Evolutionary conservation across 768 basidiomycete genomes (phyloP).

Genomic region (Suillus tomentosus): DNA sequence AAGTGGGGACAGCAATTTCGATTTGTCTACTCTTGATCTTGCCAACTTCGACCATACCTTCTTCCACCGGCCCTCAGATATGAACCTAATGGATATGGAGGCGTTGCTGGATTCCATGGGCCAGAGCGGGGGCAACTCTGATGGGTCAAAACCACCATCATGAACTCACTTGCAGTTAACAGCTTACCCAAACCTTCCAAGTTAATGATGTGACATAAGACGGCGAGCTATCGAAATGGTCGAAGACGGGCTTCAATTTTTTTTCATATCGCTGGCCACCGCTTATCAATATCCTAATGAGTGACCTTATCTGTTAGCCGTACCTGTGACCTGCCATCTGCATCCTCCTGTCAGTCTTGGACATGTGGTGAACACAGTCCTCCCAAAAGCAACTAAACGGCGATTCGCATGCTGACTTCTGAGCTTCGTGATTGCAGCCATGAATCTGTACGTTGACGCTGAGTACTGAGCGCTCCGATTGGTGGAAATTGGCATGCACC

Average conservation of each 20-base stretch:
- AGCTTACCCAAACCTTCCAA: not conserved
- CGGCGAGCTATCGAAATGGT: no score
- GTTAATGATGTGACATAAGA: not conserved
- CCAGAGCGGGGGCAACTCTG: slow-evolving; percentile 24
- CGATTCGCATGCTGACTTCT: not conserved
- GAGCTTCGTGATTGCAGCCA: not conserved
- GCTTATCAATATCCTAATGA: not conserved
- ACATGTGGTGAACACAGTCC: not conserved
- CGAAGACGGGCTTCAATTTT: not conserved
- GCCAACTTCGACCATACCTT: slow-evolving; percentile 46
- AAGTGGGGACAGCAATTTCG: slow-evolving; percentile 40
- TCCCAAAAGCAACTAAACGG: not conserved
- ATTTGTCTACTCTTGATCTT: slow-evolving; percentile 50
- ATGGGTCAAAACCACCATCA: slow-evolving; percentile 24
- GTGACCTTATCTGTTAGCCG: not conserved
- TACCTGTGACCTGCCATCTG: not conserved
- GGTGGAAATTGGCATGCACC: not conserved
- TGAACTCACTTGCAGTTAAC: slow-evolving; percentile 14
- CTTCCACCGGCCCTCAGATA: slow-evolving; percentile 42
- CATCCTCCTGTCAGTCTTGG: no score
- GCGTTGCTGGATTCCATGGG: slow-evolving; percentile 49
- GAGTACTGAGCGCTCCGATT: not conserved
- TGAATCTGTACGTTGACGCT: not conserved
- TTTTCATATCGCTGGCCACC: not conserved
- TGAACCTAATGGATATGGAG: slow-evolving; percentile 57